Percentiles rank a stretch among this genome's conserved stretches.
phyloP scores from a whole-genome alignment of 768 basidiomycete species.

The Mycena metata region DNA sequence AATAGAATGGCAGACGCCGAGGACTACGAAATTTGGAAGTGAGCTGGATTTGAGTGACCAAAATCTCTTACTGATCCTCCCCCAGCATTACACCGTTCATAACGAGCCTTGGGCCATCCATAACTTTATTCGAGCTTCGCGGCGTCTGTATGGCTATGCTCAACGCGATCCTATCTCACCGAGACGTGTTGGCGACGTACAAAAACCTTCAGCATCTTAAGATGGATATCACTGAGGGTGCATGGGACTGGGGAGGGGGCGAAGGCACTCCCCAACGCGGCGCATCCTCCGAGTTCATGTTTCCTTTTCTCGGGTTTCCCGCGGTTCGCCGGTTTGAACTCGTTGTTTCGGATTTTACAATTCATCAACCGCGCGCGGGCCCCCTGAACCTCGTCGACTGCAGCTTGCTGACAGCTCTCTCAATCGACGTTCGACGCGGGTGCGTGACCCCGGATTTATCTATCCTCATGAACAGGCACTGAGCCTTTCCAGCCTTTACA shows the following conservation, averaged over 20 bases:
- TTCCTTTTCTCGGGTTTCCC: constrained; percentile 36
- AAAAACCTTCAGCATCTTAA: constrained; percentile 31
- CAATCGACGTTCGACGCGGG: constrained; percentile 36
- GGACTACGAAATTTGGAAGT: constrained; percentile 29
- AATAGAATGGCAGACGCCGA: too few species aligned
- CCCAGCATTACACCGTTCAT: constrained; percentile 31
- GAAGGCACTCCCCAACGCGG: constrained; percentile 36
- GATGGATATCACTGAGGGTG: constrained; percentile 40
- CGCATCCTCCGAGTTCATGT: constrained; percentile 26
- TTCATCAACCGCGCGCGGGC: constrained; percentile 16
- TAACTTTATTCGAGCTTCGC: constrained; percentile 32
- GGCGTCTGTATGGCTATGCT: constrained; percentile 23
- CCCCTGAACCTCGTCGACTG: constrained; percentile 38
- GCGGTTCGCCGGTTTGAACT: constrained; percentile 37
- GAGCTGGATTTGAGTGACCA: background rate
- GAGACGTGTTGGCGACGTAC: constrained; percentile 24
- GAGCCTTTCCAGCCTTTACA: background rate
- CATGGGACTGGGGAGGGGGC: constrained; percentile 40
- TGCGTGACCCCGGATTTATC: constrained; percentile 6
- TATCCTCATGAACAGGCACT: background rate
- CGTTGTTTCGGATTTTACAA: constrained; percentile 38
- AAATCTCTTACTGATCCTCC: background rate
- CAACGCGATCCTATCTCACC: constrained; percentile 18
- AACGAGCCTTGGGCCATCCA: constrained; percentile 21
- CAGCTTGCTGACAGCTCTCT: constrained; percentile 30